Evolutionary conservation across 352 stramenopile genomes (phyloP), one percentile per base, ranked within the genome.

Genomic region (Phytophthora palmivora): DNA sequence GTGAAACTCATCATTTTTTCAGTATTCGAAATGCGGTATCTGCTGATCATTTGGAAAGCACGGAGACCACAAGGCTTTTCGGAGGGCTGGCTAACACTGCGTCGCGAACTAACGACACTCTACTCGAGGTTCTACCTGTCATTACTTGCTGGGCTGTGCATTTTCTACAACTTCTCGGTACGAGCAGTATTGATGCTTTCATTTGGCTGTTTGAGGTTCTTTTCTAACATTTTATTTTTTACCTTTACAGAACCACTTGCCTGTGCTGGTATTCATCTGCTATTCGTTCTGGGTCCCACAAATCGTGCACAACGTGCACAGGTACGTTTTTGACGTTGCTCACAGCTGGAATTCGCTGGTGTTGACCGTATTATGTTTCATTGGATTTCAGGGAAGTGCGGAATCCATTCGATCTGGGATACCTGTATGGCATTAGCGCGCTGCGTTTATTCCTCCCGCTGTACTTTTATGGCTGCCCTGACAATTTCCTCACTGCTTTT

Each of bases 231-330:
- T 30, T 57, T 43, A 19, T 55, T 5, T 28, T 34, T 63, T 51
- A 10, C 30, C 41, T 22, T 52, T 46, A 14, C 59, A 98, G 78
- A 88, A 88, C 44, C 90, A 96, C 36, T 70, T 97, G 50, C 84
- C 79, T 9, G 61, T 98, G 41, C 90, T 98, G 37, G 83, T 98
- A 2, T 85, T 99, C 50, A 55, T 98, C 11, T 88, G 97, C 67
- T 99, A 98, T 66, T 98, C 94, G 18, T 99, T 99, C 76, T 99
- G 97, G 97, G 78, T 99, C 10, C 97, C 97, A 18, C 97, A 99
- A 77, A 99, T 99, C 49, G 79, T 98, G 34, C 83, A 96, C 60
- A 99, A 99, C 70, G 87, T 98, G 7, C 82, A 96, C 43, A 91
- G 91, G 79, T 92, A 67, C 24, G 66, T 51, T 48, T 47, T 26